Base-by-base conservation (phyloP, 306 rosid species). In the Fragaria vesca region DNA sequence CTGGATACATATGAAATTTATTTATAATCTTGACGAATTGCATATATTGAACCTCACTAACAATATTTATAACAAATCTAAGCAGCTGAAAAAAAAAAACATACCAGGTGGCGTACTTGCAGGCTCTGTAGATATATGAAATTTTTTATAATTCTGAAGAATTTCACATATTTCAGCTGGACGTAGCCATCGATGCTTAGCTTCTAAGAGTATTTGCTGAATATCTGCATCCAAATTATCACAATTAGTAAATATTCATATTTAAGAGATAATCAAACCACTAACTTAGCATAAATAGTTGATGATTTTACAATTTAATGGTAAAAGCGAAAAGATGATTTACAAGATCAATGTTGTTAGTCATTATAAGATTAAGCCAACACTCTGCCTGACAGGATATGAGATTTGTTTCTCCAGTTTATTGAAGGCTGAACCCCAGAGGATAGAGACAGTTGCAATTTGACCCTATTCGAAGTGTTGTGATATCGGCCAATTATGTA, bases 141-240 rank as follows among this genome's bases (percentile, higher is more conserved):
- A 91, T 32, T 60, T 77, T 5, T 70, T 78, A 76, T 84, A 83
- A 67, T 93, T 93, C 60, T 80, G 78, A 62, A 93, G 97, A 86
- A 93, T 90, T 88, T 84, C 91, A 66, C 97, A 93, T 74, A 93
- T 90, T 81, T 93, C 97, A 72, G 90, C 93, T 36, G 97, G 97
- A 42, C 97, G 98, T 30, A 93, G 81, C 98, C 98, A 93, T 83
- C 98, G 91, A 76, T 87, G 83, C 34, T 91, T 91, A 47, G 97
- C 98, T 83, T 93, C 96, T n/a, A 71, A 11, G 38, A 86, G 80
- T 72, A 90, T 87, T 69, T 88, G 93, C 68, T 80, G 71, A 76
- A 91, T 85, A 86, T 83, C 97, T 93, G 90, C 80, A 78, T 70
- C 69, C 75, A 82, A 82, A 48, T 45, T 13, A 87, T 69, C 3